Percentiles rank a stretch among this genome's conserved stretches.
phyloP scores from a whole-genome alignment of 768 basidiomycete species.

The Myochromella boudieri region DNA sequence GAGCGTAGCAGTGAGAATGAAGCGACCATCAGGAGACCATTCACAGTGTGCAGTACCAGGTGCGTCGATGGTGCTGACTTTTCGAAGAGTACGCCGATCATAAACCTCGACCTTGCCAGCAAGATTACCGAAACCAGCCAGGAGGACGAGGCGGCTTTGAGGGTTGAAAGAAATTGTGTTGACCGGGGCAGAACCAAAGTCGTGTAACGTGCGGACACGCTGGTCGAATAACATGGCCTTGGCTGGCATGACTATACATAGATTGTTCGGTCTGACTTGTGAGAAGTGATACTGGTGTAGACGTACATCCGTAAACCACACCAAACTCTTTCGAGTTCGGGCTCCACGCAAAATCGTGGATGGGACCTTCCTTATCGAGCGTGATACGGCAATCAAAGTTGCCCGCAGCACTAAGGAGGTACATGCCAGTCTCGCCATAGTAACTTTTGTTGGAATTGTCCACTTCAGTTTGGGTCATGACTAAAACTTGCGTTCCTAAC shows the following conservation, averaged over 20 bases:
- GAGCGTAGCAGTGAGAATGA: slow-evolving; percentile 92
- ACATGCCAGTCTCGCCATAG: slow-evolving; percentile 96
- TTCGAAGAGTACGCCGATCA: slow-evolving; percentile 83
- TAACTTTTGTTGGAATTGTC: slow-evolving; percentile 97
- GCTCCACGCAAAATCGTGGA: slow-evolving; percentile 96
- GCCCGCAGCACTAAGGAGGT: slow-evolving; percentile 88
- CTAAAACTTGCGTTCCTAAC: slow-evolving; percentile 87
- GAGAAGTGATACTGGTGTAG: slow-evolving; percentile 1
- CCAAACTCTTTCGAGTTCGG: slow-evolving; percentile 97
- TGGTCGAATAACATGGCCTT: slow-evolving; percentile 91
- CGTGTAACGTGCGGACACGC: slow-evolving; percentile 82
- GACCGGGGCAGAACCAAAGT: slow-evolving; percentile 86
- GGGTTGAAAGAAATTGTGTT: slow-evolving; percentile 96
- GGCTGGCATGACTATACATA: slow-evolving; percentile 82
- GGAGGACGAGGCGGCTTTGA: slow-evolving; percentile 82
- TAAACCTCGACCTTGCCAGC: slow-evolving; percentile 92
- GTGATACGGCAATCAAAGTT: slow-evolving; percentile 90
- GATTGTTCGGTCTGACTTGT: not conserved
- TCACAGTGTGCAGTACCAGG: slow-evolving; percentile 93
- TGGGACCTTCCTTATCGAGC: slow-evolving; percentile 94
- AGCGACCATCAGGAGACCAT: slow-evolving; percentile 93
- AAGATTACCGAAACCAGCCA: slow-evolving; percentile 96
- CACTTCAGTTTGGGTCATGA: slow-evolving; percentile 94
- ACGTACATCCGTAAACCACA: slow-evolving; percentile 94
- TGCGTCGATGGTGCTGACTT: slow-evolving; percentile 80